Percentiles rank a stretch among this genome's conserved stretches.
phyloP scores from a whole-genome alignment of 1,284 basidiomycete genomes.

The Sanguinoderma infundibulare region DNA sequence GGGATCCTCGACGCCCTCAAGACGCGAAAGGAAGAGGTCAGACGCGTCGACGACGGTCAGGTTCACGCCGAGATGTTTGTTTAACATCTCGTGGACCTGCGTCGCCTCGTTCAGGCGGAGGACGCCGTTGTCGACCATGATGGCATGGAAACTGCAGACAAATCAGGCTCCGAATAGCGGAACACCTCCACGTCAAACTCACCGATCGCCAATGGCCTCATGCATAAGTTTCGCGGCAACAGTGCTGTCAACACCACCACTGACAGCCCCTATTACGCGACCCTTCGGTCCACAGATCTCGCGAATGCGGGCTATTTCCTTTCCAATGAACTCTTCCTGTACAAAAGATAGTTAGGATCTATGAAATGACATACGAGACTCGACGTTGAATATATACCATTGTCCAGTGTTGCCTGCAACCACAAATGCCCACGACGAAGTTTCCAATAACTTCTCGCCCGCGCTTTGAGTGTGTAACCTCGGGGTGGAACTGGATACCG shows the following conservation, averaged over 20 bases:
- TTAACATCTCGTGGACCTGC: constrained; percentile 97
- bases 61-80: constrained; percentile 94
- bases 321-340: constrained; percentile 96
- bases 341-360: background rate
- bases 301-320: constrained; percentile 94
- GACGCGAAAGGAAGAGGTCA: constrained; percentile 88
- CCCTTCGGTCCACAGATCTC: constrained; percentile 95
- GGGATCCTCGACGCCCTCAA: constrained; percentile 93
- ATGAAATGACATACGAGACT: too few species aligned
- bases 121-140: constrained; percentile 99
- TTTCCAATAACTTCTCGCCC: constrained; percentile 92
- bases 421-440: constrained; percentile 89
- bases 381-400: constrained; percentile 65
- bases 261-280: constrained; percentile 97
- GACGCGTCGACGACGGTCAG: constrained; percentile 96
- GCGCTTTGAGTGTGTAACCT: constrained; percentile 93
- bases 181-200: constrained; percentile 26
- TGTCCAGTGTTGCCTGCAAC: constrained; percentile 88
- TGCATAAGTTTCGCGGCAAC: constrained; percentile 99
- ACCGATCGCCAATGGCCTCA: constrained; percentile 98
- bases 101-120: constrained; percentile 90
- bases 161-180: background rate
- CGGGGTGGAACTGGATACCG: constrained; percentile 99
- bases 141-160: constrained; percentile 87
- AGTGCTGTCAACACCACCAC: constrained; percentile 97